Evolutionary conservation across 257 asterid genomes (phyloP), one percentile per base, ranked within the genome.

Genomic region (Ilex aquifolium): DNA sequence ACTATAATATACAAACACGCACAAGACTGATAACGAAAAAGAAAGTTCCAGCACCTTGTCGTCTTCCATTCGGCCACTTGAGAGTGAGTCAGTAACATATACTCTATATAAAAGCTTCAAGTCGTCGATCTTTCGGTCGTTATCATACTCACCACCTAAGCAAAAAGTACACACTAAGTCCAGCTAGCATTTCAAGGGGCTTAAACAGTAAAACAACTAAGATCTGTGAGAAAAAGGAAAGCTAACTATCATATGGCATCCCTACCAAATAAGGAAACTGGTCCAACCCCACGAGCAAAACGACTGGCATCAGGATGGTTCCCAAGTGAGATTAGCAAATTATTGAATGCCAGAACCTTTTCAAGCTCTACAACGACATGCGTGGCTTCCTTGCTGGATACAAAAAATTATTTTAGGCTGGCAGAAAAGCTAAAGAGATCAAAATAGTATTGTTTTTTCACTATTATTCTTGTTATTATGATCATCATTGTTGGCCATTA

Each of bases 211-310:
- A 44, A 7, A 46, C 31, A 48, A 6, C 27, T 51, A 56, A 27
- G 52, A 65, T 52, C 64, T 60, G 44, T 27, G 52, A 46, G 29
- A 66, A 62, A 58, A 44, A 46, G 31, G 53, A 60, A 61, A 71
- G 66, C 31, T 12, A 53, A 60, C 31, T 58, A 36, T 54, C 59
- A 58, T 51, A 44, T 16, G 52, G 46, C 40, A 52, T 53, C 36
- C 77, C 42, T 72, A 93, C 99, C 99, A 70, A 80, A 59, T 64
- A 93, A 69, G 62, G 96, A 79, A 59, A 90, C 64, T 32, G 96
- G 95, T 52, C 95, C 97, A 69, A 90, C 69, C 59, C 99, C 97
- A 46, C 75, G 74, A 76, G 99, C 96, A 74, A 87, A 93, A 72
- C 75, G 83, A 71, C 84, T 79, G 52, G 88, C 82, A 74, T 90